phyloP scores from a whole-genome alignment of 2,329 filamentous ascomycete species.

The Monilinia vaccinii-corymbosi region DNA sequence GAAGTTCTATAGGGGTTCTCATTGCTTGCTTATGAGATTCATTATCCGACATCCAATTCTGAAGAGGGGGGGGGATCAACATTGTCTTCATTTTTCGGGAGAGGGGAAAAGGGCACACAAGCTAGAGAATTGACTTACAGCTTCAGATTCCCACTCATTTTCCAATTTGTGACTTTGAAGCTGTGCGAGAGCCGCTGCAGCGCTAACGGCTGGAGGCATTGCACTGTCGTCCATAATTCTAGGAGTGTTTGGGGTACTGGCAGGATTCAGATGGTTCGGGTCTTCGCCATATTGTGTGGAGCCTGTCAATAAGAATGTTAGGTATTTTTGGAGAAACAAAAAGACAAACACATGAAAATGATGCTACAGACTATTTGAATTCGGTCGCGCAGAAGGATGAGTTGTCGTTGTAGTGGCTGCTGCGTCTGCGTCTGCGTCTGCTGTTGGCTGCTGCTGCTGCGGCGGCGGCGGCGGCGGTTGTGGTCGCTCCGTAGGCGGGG shows the following conservation, averaged over 20 bases:
- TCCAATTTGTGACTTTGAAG: constrained; percentile 71
- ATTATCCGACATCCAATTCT: constrained; percentile 66
- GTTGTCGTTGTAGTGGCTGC: neutral
- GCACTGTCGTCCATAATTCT: constrained; percentile 60
- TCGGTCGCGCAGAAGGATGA: constrained; percentile 18
- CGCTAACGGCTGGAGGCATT: constrained; percentile 56
- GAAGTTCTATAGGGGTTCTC: constrained; percentile 59
- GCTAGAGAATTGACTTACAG: constrained; percentile 42
- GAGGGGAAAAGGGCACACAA: neutral
- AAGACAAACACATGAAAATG: constrained; percentile 9
- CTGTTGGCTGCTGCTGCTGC: too few relatives aligned
- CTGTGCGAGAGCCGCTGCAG: constrained; percentile 80
- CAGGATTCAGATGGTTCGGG: constrained; percentile 31
- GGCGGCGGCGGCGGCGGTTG: constrained; percentile 14
- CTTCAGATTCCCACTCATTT: constrained; percentile 68
- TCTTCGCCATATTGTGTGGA: constrained; percentile 52
- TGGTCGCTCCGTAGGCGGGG: constrained; percentile 48
- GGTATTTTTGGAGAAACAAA: constrained; percentile 11
- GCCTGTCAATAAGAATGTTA: constrained; percentile 29
- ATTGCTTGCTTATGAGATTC: constrained; percentile 56
- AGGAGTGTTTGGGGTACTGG: constrained; percentile 58
- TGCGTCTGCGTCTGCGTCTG: too few relatives aligned
- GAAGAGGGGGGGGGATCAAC: constrained; percentile 11
- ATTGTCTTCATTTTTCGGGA: neutral
- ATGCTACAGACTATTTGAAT: constrained; percentile 22